Conservation (phyloP, 2,329 filamentous ascomycete species). For the Fusarium kyushuense region DNA sequence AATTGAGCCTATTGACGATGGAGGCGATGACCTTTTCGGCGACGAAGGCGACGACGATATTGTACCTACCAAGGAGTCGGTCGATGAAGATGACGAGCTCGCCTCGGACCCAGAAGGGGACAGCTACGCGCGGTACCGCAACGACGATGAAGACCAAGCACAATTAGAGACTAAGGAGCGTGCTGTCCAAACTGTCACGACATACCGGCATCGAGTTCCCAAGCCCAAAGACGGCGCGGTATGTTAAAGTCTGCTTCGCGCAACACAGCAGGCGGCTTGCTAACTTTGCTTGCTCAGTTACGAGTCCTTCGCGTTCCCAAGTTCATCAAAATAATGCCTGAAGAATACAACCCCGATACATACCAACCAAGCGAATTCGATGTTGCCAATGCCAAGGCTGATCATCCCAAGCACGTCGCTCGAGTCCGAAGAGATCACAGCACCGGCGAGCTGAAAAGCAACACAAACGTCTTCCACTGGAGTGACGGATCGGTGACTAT, state of each 20-base stretch:
- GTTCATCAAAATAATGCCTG: conserved; percentile 77
- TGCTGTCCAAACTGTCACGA: conserved; percentile 71
- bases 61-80: conserved; percentile 70
- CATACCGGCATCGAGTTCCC: conserved; percentile 77
- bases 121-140: conserved; percentile 56
- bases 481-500: conserved; percentile 83
- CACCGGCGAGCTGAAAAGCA: conserved; percentile 77
- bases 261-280: conserved; percentile 1
- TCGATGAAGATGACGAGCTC: conserved; percentile 71
- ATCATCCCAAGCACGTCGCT: conserved; percentile 72
- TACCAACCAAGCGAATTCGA: conserved; percentile 72
- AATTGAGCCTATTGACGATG: conserved; percentile 65
- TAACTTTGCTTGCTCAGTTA: conserved; percentile 62
- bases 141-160: conserved; percentile 60
- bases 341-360: conserved; percentile 72
- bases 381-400: conserved; percentile 63
- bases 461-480: conserved; percentile 80
- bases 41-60: conserved; percentile 70
- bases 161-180: conserved; percentile 64
- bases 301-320: conserved; percentile 78
- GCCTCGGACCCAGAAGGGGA: conserved; percentile 64
- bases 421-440: conserved; percentile 76
- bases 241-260: conserved; percentile 47
- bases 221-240: conserved; percentile 79
- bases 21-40: conserved; percentile 72